Percentiles rank a stretch among this genome's conserved stretches.
These are phyloP conservation scores for Coniochaeta sp. DNA, from an alignment of 2,329 filamentous ascomycete species.

Conservation along the genomic window DNA sequence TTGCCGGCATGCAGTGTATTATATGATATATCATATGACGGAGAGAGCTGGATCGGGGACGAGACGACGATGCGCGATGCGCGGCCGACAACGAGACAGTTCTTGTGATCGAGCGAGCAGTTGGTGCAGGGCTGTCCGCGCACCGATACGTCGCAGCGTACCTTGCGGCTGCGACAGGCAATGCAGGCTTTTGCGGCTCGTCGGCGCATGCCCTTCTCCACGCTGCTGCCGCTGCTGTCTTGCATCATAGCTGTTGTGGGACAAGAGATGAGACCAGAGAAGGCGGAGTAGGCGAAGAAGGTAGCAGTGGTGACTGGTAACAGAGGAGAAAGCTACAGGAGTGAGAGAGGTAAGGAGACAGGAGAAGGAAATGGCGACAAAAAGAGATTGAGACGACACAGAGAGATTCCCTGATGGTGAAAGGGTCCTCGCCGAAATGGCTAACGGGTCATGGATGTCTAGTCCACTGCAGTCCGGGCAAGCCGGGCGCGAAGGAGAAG, in stretches of 20 bases:
- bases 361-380: not conserved
- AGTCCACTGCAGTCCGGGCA: too few species aligned
- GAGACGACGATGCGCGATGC: slow-evolving; percentile 27
- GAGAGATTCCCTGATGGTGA: not conserved
- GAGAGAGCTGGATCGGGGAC: not conserved
- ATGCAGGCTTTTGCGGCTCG: slow-evolving; percentile 42
- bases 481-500: too few species aligned
- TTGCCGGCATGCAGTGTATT: slow-evolving; percentile 10
- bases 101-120: slow-evolving; percentile 42
- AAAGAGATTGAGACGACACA: not conserved
- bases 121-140: slow-evolving; percentile 43
- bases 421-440: not conserved
- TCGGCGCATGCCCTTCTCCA: slow-evolving; percentile 22
- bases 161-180: slow-evolving; percentile 41
- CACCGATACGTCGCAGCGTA: slow-evolving; percentile 42
- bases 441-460: not conserved
- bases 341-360: not conserved
- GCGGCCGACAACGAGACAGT: slow-evolving; percentile 30
- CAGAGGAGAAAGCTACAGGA: not conserved
- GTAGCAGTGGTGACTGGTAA: not conserved
- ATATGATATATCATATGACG: not conserved
- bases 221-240: not conserved
- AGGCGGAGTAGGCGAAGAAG: not conserved
- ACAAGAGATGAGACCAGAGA: not conserved
- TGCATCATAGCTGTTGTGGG: not conserved